Percentiles rank a stretch among this genome's conserved stretches.
Evolutionary conservation across 2,329 filamentous ascomycete species (phyloP).

Genomic region (Paradendryphiella salina): DNA sequence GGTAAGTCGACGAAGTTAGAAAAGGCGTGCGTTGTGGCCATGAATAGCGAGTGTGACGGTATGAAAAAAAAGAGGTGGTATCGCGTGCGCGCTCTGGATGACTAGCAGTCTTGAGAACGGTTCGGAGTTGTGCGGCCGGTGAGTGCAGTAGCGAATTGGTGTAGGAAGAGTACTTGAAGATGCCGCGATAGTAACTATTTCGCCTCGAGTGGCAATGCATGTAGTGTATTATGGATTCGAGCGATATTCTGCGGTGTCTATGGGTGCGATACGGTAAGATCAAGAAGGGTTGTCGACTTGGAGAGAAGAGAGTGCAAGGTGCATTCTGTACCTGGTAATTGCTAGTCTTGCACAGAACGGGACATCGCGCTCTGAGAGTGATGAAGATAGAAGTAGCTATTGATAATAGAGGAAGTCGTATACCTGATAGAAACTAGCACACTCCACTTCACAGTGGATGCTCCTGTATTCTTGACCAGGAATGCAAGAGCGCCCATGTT

Average conservation of each 20-base stretch:
- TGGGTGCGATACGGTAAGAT: neutral
- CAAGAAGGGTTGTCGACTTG: neutral
- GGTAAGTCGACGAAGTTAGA: conserved; percentile 27
- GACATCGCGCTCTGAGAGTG: neutral
- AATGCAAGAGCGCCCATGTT: neutral
- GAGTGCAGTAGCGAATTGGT: neutral
- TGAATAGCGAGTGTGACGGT: neutral
- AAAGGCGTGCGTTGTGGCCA: conserved; percentile 11
- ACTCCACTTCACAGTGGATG: neutral
- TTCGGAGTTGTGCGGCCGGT: neutral
- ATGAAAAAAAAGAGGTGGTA: too few relatives aligned
- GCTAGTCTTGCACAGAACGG: neutral
- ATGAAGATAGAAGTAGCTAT: neutral
- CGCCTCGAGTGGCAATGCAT: neutral
- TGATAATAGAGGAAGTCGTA: neutral
- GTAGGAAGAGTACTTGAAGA: neutral
- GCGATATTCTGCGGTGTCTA: too few relatives aligned
- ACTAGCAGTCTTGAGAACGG: too few relatives aligned
- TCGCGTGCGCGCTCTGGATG: too few relatives aligned
- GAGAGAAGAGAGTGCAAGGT: neutral
- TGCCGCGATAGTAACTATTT: neutral
- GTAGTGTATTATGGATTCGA: too few relatives aligned
- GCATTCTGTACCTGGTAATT: neutral
- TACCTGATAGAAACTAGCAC: neutral
- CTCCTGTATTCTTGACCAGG: neutral